Percentiles rank a stretch among this genome's conserved stretches.
Conservation (phyloP, 306 rosid species). For the Cucumis sativus region Cucumber_9930_V3 NC_026659.2:5460501-5461000, state of each 20-base stretch:
- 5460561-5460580: conserved; percentile 97
- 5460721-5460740: background rate
- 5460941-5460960: background rate
- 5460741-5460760: background rate
- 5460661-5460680: conserved; percentile 84
- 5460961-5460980: background rate
- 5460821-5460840: background rate
- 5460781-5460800: background rate
- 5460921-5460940: background rate
- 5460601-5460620: conserved; percentile 86
- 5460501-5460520: conserved; percentile 13
- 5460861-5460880: background rate
- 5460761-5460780: background rate
- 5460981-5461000: background rate
- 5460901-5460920: background rate
- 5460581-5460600: conserved; percentile 81
- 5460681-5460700: conserved; percentile 47
- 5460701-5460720: background rate
- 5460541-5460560: conserved; percentile 79
- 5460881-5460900: background rate
- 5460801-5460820: background rate
- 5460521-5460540: conserved; percentile 7
- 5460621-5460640: conserved; percentile 92
- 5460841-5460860: background rate
- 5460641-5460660: conserved; percentile 88